Percentiles rank a stretch among this genome's conserved stretches.
These are phyloP conservation scores for Sanghuangporus baumii DNA, from an alignment of 1,284 basidiomycete species.

Conservation along the genomic window DNA sequence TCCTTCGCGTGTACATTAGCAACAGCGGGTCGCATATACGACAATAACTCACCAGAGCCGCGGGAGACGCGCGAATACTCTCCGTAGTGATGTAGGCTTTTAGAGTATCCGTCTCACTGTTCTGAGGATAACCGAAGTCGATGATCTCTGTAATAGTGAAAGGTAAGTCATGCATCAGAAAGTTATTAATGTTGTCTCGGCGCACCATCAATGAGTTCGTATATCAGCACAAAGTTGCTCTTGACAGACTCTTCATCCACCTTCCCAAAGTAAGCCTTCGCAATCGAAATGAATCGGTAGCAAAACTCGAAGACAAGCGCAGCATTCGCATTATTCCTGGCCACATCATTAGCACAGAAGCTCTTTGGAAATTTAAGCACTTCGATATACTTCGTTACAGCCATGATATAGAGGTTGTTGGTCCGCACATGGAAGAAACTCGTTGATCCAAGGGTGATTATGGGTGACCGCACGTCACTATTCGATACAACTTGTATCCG, in stretches of 20 bases:
- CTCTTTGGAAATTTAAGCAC: neutral
- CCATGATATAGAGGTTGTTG: conserved; percentile 93
- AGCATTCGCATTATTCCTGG: conserved; percentile 93
- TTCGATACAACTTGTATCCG: conserved; percentile 98
- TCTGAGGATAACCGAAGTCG: conserved; percentile 99
- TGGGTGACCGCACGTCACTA: conserved; percentile 92
- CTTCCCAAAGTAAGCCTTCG: conserved; percentile 94
- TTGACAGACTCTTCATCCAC: conserved; percentile 97
- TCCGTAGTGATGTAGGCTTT: conserved; percentile 99
- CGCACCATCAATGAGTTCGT: conserved; percentile 89
- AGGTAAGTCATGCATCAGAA: neutral
- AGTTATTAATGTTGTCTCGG: conserved; percentile 19
- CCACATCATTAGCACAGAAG: neutral
- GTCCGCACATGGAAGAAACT: conserved; percentile 96
- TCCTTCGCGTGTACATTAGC: conserved; percentile 50
- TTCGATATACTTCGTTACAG: conserved; percentile 80
- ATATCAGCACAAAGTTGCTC: conserved; percentile 98
- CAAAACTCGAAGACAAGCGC: conserved; percentile 97
- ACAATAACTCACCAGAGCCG: conserved; percentile 61
- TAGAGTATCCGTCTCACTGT: conserved; percentile 95
- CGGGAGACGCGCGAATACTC: conserved; percentile 81
- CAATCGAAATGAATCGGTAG: conserved; percentile 93
- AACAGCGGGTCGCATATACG: neutral
- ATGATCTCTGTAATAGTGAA: conserved; percentile 70
- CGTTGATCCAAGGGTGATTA: conserved; percentile 95